A percentile compares a stretch with the other conserved stretches of the same genome.
Evolutionary conservation across 257 asterid species (phyloP).

Genomic region (Ballota nigra): DNA sequence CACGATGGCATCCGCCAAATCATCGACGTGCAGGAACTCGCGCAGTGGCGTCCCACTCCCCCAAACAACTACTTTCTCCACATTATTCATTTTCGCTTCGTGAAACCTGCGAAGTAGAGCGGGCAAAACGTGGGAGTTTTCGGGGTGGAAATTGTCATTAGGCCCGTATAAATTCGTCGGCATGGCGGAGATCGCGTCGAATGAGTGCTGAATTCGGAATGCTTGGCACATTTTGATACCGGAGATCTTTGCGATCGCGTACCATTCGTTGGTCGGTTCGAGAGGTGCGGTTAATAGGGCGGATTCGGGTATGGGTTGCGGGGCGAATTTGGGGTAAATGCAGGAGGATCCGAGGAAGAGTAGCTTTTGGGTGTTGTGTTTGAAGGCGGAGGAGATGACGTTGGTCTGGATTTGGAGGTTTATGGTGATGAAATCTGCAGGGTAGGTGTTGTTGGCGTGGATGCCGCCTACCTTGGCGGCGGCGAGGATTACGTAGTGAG

Average conservation of each 20-base stretch:
- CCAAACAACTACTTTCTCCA: constrained; percentile 80
- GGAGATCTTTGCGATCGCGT: constrained; percentile 85
- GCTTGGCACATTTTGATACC: constrained; percentile 95
- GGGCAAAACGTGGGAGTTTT: constrained; percentile 92
- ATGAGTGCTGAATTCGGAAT: constrained; percentile 62
- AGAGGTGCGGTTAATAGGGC: constrained; percentile 77
- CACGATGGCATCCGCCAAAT: constrained; percentile 75
- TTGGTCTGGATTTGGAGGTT: constrained; percentile 93
- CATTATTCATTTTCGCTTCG: constrained; percentile 54
- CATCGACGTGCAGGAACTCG: constrained; percentile 91
- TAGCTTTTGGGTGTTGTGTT: constrained; percentile 54
- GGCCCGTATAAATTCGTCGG: constrained; percentile 84
- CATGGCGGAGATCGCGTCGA: constrained; percentile 86
- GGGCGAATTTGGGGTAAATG: constrained; percentile 93
- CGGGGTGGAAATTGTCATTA: constrained; percentile 83
- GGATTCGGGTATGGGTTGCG: constrained; percentile 88
- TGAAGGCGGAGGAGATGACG: constrained; percentile 68
- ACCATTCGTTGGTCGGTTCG: constrained; percentile 92
- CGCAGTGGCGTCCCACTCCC: constrained; percentile 89
- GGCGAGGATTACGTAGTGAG: constrained; percentile 74
- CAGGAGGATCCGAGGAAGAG: constrained; percentile 90
- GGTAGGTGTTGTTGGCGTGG: constrained; percentile 84
- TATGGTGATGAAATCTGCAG: constrained; percentile 91
- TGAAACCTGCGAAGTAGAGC: constrained; percentile 81
- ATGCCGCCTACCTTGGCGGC: constrained; percentile 98